phyloP scores from a whole-genome alignment of 2,329 filamentous ascomycete genomes.

The Diplodia seriata region DNA sequence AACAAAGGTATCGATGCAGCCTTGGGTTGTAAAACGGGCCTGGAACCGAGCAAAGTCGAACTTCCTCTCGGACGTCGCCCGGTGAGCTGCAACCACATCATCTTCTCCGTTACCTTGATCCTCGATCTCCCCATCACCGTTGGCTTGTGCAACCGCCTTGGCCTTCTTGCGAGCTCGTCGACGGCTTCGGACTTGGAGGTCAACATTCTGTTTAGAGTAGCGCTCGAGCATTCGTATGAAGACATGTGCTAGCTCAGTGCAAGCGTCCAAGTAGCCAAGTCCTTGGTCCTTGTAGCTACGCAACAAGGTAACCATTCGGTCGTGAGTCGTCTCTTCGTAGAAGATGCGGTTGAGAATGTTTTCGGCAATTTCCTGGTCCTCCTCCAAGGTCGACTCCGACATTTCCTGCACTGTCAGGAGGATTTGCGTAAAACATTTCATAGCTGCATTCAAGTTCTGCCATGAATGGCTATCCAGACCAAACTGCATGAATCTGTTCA shows the following conservation, averaged over 20 bases:
- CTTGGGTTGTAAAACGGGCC: conserved; percentile 80
- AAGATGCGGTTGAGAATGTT: conserved; percentile 98
- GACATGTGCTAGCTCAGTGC: conserved; percentile 88
- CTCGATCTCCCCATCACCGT: conserved; percentile 59
- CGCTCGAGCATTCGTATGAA: conserved; percentile 90
- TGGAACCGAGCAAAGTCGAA: conserved; percentile 92
- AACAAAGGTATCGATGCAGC: conserved; percentile 87
- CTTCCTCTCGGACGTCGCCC: conserved; percentile 79
- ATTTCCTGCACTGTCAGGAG: conserved; percentile 92
- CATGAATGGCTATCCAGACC: conserved; percentile 84
- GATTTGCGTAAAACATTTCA: conserved; percentile 95
- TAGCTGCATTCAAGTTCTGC: conserved; percentile 83
- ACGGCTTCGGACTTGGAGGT: conserved; percentile 89
- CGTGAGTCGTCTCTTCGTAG: conserved; percentile 94
- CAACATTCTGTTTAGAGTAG: conserved; percentile 93
- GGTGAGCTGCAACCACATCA: conserved; percentile 74
- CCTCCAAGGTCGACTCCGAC: conserved; percentile 80
- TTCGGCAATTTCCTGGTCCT: conserved; percentile 97
- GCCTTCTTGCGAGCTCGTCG: conserved; percentile 74
- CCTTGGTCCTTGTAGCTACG: conserved; percentile 91
- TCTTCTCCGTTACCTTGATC: conserved; percentile 67
- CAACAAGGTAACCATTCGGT: conserved; percentile 80
- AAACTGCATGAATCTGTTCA: conserved; percentile 82
- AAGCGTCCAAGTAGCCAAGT: conserved; percentile 90
- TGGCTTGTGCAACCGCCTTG: conserved; percentile 54